These are phyloP conservation scores for Salisapilia sapeloensis DNA, from an alignment of 352 stramenopile genomes.

Conservation along the genomic window DNA sequence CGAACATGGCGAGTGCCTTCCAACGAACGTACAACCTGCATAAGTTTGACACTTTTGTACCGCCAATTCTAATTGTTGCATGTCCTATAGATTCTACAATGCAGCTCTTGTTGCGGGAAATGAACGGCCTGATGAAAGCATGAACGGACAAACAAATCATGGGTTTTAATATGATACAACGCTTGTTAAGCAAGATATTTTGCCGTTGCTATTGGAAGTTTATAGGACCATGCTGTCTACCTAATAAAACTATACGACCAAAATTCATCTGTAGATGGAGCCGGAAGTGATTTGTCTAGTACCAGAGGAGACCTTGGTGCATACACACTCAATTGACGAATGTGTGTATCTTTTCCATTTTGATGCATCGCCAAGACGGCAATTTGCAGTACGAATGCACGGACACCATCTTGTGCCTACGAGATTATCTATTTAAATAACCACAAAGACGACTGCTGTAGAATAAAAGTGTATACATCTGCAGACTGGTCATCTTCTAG, in stretches of 20 bases:
- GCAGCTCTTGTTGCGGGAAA: too few species aligned
- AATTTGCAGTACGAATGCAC: slow-evolving; percentile 94
- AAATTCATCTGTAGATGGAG: slow-evolving; percentile 47
- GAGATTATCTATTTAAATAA: slow-evolving; percentile 1
- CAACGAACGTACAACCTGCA: slow-evolving; percentile 34
- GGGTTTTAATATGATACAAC: too few species aligned
- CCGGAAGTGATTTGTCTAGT: slow-evolving; percentile 28
- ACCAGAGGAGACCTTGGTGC: slow-evolving; percentile 42
- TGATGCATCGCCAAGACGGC: slow-evolving; percentile 95
- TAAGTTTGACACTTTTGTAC: too few species aligned
- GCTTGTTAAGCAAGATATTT: too few species aligned
- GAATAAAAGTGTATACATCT: slow-evolving; percentile 1
- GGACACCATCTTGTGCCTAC: slow-evolving; percentile 18
- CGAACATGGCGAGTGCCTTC: slow-evolving; percentile 58
- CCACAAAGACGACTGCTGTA: slow-evolving; percentile 17
- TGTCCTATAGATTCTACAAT: too few species aligned
- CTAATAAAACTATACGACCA: slow-evolving; percentile 49
- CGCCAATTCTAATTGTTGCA: too few species aligned
- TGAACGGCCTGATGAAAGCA: too few species aligned
- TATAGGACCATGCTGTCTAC: too few species aligned
- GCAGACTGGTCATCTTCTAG: slow-evolving; percentile 31
- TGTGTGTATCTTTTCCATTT: slow-evolving; percentile 94
- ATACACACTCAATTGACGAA: slow-evolving; percentile 89
- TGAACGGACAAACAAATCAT: too few species aligned
- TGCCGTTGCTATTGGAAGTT: too few species aligned